Evolutionary conservation across 306 rosid genomes (phyloP).

Genomic region (Parietaria judaica): DNA sequence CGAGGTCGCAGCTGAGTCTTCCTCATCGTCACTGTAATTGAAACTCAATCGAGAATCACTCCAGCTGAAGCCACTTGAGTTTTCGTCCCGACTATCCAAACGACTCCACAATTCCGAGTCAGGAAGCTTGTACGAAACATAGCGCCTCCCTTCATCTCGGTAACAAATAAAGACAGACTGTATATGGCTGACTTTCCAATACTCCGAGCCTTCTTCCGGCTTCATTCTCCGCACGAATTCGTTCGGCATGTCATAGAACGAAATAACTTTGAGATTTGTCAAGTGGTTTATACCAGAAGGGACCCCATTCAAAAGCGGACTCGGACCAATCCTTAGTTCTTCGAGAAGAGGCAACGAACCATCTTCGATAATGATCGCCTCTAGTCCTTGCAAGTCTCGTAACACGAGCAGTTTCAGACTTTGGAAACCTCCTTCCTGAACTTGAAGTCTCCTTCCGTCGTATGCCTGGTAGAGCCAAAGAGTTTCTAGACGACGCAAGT

Average conservation of each 20-base stretch:
- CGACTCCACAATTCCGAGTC: background rate
- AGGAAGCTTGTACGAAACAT: background rate
- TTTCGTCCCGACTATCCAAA: background rate
- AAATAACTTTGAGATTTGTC: background rate
- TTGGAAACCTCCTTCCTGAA: conserved; percentile 15
- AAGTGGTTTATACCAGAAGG: conserved; percentile 5
- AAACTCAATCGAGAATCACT: background rate
- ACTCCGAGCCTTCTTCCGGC: background rate
- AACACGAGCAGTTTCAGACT: conserved; percentile 13
- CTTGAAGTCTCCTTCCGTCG: conserved; percentile 18
- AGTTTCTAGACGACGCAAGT: conserved; percentile 12
- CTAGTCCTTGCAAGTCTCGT: background rate
- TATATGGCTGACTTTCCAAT: background rate
- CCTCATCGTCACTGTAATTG: background rate
- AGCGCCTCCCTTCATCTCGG: background rate
- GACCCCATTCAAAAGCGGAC: conserved; percentile 10
- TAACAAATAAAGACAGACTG: background rate
- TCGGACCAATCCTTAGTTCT: background rate
- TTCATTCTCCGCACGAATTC: background rate
- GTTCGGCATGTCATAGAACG: conserved; percentile 1
- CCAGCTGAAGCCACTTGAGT: background rate
- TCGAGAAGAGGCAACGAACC: conserved; percentile 24
- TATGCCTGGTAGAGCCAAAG: conserved; percentile 12
- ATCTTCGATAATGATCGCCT: conserved; percentile 8
- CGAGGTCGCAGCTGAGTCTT: background rate